Evolutionary conservation across 2,329 filamentous ascomycete species (phyloP).

Genomic region (Malbranchea cinnamomea): DNA sequence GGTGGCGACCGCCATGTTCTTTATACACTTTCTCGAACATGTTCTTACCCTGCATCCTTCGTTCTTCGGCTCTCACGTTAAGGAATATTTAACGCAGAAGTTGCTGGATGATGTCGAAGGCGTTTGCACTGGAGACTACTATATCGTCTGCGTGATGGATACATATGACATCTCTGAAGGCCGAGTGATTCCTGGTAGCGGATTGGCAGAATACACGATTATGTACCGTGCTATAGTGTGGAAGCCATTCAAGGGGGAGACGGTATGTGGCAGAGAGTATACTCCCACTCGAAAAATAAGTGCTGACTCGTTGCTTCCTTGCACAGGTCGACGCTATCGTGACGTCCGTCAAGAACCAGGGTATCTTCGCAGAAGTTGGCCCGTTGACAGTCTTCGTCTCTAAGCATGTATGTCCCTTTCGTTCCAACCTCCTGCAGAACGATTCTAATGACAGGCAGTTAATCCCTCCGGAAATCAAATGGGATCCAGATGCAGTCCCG

Average conservation of each 20-base stretch:
- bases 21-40: constrained; percentile 92
- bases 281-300: neutral
- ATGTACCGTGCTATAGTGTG: constrained; percentile 92
- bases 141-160: constrained; percentile 96
- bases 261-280: constrained; percentile 49
- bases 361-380: constrained; percentile 49
- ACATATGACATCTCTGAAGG: constrained; percentile 90
- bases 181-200: constrained; percentile 79
- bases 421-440: constrained; percentile 18
- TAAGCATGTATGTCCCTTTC: constrained; percentile 50
- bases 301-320: neutral
- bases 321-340: constrained; percentile 81
- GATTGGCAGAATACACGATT: constrained; percentile 86
- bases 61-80: constrained; percentile 89
- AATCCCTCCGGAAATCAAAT: constrained; percentile 84
- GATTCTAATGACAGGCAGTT: constrained; percentile 39
- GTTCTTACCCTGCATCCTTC: constrained; percentile 91
- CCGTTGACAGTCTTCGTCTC: constrained; percentile 36
- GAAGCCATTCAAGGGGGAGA: constrained; percentile 96
- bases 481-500: constrained; percentile 90
- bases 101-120: constrained; percentile 89
- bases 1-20: constrained; percentile 77
- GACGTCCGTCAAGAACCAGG: constrained; percentile 76
- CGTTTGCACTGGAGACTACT: constrained; percentile 88
- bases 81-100: constrained; percentile 77